These are phyloP conservation scores for Coemansia sp. DNA, from an alignment of 192 early-diverging fungal species.

Conservation along the genomic window DNA sequence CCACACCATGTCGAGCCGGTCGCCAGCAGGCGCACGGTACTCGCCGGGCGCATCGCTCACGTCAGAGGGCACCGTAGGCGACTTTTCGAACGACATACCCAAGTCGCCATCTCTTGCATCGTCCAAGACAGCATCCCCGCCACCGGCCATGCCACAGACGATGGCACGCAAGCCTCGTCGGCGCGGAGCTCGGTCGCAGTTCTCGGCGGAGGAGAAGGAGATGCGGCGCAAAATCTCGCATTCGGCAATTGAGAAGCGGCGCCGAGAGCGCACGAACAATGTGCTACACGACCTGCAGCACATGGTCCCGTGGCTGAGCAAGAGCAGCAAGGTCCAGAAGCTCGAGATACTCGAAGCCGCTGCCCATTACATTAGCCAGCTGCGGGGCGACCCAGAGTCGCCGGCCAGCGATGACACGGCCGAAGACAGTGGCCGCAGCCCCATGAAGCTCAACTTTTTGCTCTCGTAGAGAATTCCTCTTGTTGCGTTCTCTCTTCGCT, in stretches of 20 bases:
- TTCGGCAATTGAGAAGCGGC: slow-evolving; percentile 81
- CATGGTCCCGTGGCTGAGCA: slow-evolving; percentile 64
- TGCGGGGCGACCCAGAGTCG: slow-evolving; percentile 19
- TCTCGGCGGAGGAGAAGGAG: slow-evolving; percentile 60
- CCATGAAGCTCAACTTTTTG: slow-evolving; percentile 47
- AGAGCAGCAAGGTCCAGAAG: slow-evolving; percentile 49
- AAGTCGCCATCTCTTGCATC: slow-evolving; percentile 31
- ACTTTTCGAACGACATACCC: background rate
- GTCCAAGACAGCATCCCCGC: slow-evolving; percentile 34
- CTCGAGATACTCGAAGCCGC: slow-evolving; percentile 51
- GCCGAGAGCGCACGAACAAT: slow-evolving; percentile 86
- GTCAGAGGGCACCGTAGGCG: slow-evolving; percentile 8
- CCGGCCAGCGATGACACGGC: slow-evolving; percentile 19
- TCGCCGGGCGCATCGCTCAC: slow-evolving; percentile 20
- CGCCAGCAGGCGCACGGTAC: slow-evolving; percentile 19
- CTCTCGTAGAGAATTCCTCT: slow-evolving; percentile 13
- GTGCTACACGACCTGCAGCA: slow-evolving; percentile 76
- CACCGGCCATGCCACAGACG: slow-evolving; percentile 12
- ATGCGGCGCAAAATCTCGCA: slow-evolving; percentile 81
- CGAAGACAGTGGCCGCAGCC: background rate
- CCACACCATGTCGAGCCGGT: background rate
- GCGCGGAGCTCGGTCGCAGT: slow-evolving; percentile 32
- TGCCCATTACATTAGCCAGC: slow-evolving; percentile 40
- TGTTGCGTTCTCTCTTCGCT: background rate
- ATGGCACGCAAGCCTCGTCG: slow-evolving; percentile 26